Evolutionary conservation across 176 grass and related monocot genomes (phyloP).

Genomic region (Musa beccarii): DNA sequence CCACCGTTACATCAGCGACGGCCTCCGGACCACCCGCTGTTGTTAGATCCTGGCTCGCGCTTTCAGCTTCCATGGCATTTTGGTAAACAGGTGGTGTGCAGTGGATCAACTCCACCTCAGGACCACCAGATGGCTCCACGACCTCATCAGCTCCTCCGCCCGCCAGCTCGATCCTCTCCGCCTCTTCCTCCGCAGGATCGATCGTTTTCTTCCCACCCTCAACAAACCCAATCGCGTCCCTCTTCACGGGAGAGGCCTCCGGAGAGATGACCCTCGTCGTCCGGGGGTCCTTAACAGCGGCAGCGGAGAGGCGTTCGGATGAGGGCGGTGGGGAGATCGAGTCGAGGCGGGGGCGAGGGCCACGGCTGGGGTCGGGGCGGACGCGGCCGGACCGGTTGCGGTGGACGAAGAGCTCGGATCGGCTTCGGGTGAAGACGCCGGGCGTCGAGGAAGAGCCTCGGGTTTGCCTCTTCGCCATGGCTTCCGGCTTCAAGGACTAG

Average conservation of each 20-base stretch:
- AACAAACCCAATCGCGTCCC: conserved; percentile 10
- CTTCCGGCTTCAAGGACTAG: background rate
- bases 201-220: conserved; percentile 7
- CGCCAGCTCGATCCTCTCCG: background rate
- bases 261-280: conserved; percentile 36
- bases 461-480: conserved; percentile 10
- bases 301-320: conserved; percentile 22
- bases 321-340: conserved; percentile 10
- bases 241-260: conserved; percentile 8
- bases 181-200: background rate
- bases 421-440: conserved; percentile 15
- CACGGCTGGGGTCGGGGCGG: background rate
- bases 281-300: conserved; percentile 53
- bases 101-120: conserved; percentile 1
- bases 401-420: conserved; percentile 16
- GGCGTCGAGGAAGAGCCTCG: background rate
- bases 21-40: background rate
- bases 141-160: background rate
- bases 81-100: conserved; percentile 14
- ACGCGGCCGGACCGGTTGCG: conserved; percentile 22
- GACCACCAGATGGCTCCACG: conserved; percentile 12
- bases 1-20: background rate
- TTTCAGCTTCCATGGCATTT: background rate
- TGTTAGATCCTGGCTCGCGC: background rate
- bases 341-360: background rate